These are phyloP conservation scores for Venustampulla echinocandica DNA, from an alignment of 495 filamentous ascomycete genomes.

Conservation along the genomic window DNA sequence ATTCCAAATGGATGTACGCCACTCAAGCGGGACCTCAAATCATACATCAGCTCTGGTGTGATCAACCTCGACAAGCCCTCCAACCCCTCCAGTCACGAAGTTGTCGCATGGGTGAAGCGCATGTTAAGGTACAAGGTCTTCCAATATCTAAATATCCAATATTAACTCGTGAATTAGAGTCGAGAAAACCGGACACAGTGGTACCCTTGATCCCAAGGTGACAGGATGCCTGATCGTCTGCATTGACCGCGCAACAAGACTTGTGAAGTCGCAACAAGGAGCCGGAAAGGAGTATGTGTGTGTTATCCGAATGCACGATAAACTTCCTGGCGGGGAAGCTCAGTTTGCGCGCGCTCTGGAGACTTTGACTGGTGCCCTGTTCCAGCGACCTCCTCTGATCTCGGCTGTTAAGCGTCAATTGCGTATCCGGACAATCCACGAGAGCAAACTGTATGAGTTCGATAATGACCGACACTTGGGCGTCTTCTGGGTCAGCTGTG, in stretches of 20 bases:
- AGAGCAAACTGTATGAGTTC: conserved; percentile 91
- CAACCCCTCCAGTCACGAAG: conserved; percentile 96
- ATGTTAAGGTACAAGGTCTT: conserved; percentile 62
- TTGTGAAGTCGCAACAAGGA: conserved; percentile 97
- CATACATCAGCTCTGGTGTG: conserved; percentile 85
- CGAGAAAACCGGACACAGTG: conserved; percentile 96
- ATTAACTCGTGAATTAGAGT: conserved; percentile 43
- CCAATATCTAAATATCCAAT: neutral
- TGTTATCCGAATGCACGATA: conserved; percentile 87
- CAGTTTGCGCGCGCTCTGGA: conserved; percentile 87
- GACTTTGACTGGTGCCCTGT: conserved; percentile 89
- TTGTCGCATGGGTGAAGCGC: conserved; percentile 97
- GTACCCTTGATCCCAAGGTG: conserved; percentile 91
- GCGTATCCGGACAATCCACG: conserved; percentile 92
- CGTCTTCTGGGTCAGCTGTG: conserved; percentile 98
- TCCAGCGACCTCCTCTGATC: conserved; percentile 94
- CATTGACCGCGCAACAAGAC: conserved; percentile 87
- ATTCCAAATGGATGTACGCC: conserved; percentile 81
- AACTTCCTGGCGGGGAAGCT: conserved; percentile 78
- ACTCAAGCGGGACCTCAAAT: conserved; percentile 80
- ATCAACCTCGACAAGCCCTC: conserved; percentile 87
- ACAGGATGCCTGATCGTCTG: conserved; percentile 94
- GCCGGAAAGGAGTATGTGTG: conserved; percentile 75
- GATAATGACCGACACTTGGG: conserved; percentile 96
- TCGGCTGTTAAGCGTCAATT: conserved; percentile 98